Base-by-base conservation (phyloP, 2,329 filamentous ascomycete genomes). In the Paraphaeosphaeria sporulosa region DNA sequence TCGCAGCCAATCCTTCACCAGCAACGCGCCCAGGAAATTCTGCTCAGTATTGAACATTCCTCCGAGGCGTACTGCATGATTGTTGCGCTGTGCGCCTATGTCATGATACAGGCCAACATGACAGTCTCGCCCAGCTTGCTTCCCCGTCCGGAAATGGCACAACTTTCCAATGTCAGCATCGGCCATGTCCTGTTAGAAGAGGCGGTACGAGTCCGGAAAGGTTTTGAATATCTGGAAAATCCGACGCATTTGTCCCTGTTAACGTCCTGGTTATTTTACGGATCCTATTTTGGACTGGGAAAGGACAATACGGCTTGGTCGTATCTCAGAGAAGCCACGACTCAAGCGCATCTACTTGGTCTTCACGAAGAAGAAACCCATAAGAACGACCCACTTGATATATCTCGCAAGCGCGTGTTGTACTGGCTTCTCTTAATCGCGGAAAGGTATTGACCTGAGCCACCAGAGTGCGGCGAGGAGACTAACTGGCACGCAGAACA, bases 341-440 rank as follows among this genome's bases (percentile, higher is more conserved):
- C 85, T 0, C 79, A 87, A 61, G 86, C 86, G 2, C 83, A 86
- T 61, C 82, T 87, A 53, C 77, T 89, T 52, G 81, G 84, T 6
- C 81, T 89, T 71, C 85, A 88, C 65, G 82, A 88, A 55, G 86
- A 89, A 67, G 77, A 81, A 23, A 80, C 82, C 1, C 89, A 89
- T 70, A 78, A 75, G 46, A 79, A 78, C 6, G 79, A 84, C 40
- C 76, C 81, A 1, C 76, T 84, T 4, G 86, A 88, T 67, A 78
- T 76, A 23, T 81, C 87, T 21, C 84, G 85, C 56, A 82, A 83
- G 38, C 80, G 85, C 58, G 79, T 86, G 12, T 79, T 88, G 8
- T 89, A 87, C 70, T 89, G 87, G 87, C 79, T 88, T 43, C 76
- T 89, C 10, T 88, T 88, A 67, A 82, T 89, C 34, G 86, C 86